Percentiles rank a stretch among this genome's conserved stretches.
phyloP scores from a whole-genome alignment of 2,329 filamentous ascomycete genomes.

The Fonsecaea nubica region DNA sequence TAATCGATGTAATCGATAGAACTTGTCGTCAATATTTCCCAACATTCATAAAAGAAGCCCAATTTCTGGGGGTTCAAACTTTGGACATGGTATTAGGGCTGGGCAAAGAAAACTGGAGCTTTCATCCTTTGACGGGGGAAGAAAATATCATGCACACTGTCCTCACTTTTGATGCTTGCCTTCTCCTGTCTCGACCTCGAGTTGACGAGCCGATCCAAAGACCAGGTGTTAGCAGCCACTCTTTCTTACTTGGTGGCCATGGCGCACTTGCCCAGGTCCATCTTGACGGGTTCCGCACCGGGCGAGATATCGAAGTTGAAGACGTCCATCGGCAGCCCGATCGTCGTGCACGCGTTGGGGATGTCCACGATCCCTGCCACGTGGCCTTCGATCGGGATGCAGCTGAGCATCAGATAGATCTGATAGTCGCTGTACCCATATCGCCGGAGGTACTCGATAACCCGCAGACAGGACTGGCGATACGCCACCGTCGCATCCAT shows the following conservation, averaged over 20 bases:
- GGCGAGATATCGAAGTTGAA: slow-evolving; percentile 92
- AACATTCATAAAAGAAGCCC: too few species aligned
- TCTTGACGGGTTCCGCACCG: slow-evolving; percentile 61
- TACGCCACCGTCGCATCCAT: slow-evolving; percentile 87
- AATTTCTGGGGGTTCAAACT: too few species aligned
- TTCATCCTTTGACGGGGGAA: not conserved
- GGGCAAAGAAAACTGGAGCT: not conserved
- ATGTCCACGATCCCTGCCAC: slow-evolving; percentile 90
- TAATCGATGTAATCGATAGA: too few species aligned
- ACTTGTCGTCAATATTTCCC: too few species aligned
- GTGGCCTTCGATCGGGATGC: slow-evolving; percentile 85
- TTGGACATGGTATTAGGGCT: too few species aligned
- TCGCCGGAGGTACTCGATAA: slow-evolving; percentile 78
- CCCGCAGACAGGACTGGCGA: slow-evolving; percentile 76
- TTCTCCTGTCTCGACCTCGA: not conserved
- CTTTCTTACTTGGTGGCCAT: slow-evolving; percentile 25
- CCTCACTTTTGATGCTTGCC: not conserved
- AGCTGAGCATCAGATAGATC: slow-evolving; percentile 82
- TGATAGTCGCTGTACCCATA: slow-evolving; percentile 77
- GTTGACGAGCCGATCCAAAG: too few species aligned
- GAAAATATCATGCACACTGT: not conserved
- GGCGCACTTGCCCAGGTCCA: slow-evolving; percentile 75
- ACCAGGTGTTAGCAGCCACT: not conserved
- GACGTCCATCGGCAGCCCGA: slow-evolving; percentile 89
- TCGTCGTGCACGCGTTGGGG: slow-evolving; percentile 87